These are phyloP conservation scores for Bruguiera hainesii DNA, from an alignment of 441 rosid species.

Conservation along the genomic window DNA sequence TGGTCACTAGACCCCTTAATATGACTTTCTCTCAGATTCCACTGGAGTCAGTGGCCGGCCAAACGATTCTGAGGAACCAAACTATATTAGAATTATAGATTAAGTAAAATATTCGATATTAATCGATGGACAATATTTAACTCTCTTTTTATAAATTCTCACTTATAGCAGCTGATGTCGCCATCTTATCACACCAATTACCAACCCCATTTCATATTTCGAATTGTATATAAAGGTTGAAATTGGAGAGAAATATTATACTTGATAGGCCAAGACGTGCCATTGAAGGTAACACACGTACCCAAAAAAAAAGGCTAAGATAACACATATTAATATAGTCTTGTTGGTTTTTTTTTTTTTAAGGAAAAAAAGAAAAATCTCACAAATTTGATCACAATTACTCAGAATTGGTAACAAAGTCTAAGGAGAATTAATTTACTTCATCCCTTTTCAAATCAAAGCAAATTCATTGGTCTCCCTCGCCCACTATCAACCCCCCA, in stretches of 20 bases:
- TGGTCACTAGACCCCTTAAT: conserved; percentile 26
- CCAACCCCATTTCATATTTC: conserved; percentile 38
- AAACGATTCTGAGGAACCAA: conserved; percentile 40
- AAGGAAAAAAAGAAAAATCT: too few relatives aligned
- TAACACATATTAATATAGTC: too few relatives aligned
- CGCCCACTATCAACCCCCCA: conserved; percentile 14
- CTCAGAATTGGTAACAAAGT: neutral
- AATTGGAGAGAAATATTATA: neutral
- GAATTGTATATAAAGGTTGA: conserved; percentile 5
- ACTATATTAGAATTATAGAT: conserved; percentile 22
- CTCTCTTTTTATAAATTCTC: neutral
- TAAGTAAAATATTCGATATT: too few relatives aligned
- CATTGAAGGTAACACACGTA: too few relatives aligned
- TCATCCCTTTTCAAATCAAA: conserved; percentile 28
- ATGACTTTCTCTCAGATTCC: conserved; percentile 42
- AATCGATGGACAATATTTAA: too few relatives aligned
- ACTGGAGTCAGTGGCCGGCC: conserved; percentile 43
- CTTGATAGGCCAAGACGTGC: conserved; percentile 8
- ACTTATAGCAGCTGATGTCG: conserved; percentile 21
- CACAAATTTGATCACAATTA: too few relatives aligned
- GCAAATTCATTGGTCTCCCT: conserved; percentile 21
- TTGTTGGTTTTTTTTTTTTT: too few relatives aligned
- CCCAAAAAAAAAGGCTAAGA: too few relatives aligned
- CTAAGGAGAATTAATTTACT: conserved; percentile 29
- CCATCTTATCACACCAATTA: conserved; percentile 19